Evolutionary conservation across 2,329 filamentous ascomycete genomes (phyloP), one percentile per base, ranked within the genome.

Genomic region (Paecilomyces sp.): DNA sequence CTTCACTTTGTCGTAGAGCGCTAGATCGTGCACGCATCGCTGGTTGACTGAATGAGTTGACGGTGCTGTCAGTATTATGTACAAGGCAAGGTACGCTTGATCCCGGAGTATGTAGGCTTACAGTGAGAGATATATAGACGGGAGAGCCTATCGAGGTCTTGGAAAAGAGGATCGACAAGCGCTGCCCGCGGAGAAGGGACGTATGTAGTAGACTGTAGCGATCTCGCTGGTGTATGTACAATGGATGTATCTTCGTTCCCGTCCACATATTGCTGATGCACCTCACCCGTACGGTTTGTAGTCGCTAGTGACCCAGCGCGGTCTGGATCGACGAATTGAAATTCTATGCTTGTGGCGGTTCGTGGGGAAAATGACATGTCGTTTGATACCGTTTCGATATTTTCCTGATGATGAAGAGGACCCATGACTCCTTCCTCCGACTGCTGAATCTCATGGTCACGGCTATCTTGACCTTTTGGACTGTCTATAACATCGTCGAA

Each of bases 121-220:
- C 75, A 77, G 62, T 82, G 78, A 61, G 73, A 72, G 7, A 82
- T 68, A 58, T 82, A 82, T 60, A 79, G 78, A 41, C 79, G 74
- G 2, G 77, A 75, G 54, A 76, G 66, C 15, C 63, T 72, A 64
- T 70, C 74, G 34, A 81, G 67, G 61, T 80, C 79, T 65, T 80
- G 76, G 55, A 80, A 71, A 36, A 82, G 61, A 31, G 79, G 79
- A 65, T 82, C 79, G 24, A 77, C 71, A 55, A 81, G 65, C 13
- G 74, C 67, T 15, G 74, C 67, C 66, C 74, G 70, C 8, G 75
- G 72, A n/a, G 76, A 65, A 22, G 71, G 68, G 55, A 70, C 56
- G 57, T 63, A 61, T 60, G 70, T 60, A 6, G 70, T 60, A 6
- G 57, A n/a, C 9, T 57, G 52, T 31, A 57, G 54, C 8, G 54